A percentile compares a stretch with the other conserved stretches of the same genome.
These are phyloP conservation scores for Schizophyllum amplum DNA, from an alignment of 1,284 basidiomycete genomes.

Conservation along the genomic window DNA sequence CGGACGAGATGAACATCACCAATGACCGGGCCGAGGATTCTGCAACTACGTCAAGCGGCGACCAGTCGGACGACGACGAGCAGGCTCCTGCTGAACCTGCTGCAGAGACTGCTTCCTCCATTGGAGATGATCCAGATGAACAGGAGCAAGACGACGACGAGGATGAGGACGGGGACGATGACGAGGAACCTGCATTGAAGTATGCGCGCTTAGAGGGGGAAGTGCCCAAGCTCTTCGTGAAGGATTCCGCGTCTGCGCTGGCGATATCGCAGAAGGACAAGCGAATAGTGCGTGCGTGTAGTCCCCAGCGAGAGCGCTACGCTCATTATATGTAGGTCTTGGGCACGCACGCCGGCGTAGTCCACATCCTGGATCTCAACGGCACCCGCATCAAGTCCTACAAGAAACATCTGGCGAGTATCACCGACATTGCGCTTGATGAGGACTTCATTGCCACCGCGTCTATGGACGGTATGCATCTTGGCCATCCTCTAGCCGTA, in stretches of 20 bases:
- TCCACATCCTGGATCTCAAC: conserved; percentile 78
- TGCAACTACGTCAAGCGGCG: not conserved
- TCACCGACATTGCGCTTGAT: conserved; percentile 85
- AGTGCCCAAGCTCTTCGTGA: conserved; percentile 75
- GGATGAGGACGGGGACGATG: conserved; percentile 55
- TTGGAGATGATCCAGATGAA: conserved; percentile 19
- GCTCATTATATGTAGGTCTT: conserved; percentile 48
- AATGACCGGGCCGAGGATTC: not conserved
- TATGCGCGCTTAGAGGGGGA: conserved; percentile 78
- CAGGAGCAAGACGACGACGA: conserved; percentile 41
- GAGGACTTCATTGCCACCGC: conserved; percentile 89
- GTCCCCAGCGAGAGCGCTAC: conserved; percentile 1
- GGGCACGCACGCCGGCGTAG: conserved; percentile 88
- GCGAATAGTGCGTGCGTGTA: conserved; percentile 48
- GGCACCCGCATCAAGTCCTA: conserved; percentile 87
- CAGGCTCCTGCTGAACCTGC: not conserved
- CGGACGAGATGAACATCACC: not conserved
- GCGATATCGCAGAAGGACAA: conserved; percentile 71
- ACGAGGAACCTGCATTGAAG: conserved; percentile 84
- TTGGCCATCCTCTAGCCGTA: conserved; percentile 7
- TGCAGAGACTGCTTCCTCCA: not conserved
- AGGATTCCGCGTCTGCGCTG: conserved; percentile 82
- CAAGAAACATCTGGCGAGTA: conserved; percentile 86
- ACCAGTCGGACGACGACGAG: not conserved
- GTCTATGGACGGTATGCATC: conserved; percentile 80